Evolutionary conservation across 495 filamentous ascomycete species (phyloP).

Genomic region (Talaromyces liani): DNA sequence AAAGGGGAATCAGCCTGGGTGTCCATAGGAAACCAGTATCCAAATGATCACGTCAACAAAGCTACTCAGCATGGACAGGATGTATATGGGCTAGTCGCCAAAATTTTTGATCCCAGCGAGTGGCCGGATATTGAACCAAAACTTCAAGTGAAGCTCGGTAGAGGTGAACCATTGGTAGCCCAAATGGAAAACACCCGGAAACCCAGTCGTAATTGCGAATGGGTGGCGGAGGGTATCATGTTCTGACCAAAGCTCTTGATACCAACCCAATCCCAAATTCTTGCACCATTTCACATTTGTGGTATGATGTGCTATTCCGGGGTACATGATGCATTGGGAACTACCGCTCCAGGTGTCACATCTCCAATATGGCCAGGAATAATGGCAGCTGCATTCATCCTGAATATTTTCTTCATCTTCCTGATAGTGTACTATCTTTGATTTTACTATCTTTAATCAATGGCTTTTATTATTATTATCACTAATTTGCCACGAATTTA

Average conservation of each 20-base stretch:
- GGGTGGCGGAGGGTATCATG: neutral
- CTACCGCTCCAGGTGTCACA: too few relatives aligned
- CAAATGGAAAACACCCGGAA: neutral
- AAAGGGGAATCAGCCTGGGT: neutral
- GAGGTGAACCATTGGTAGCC: neutral
- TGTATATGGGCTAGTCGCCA: neutral
- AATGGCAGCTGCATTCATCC: too few relatives aligned
- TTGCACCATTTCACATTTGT: neutral
- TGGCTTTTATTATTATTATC: too few relatives aligned
- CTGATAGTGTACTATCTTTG: neutral
- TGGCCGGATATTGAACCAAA: neutral
- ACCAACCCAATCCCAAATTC: neutral
- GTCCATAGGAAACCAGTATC: neutral
- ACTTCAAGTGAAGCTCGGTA: neutral
- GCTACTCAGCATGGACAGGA: neutral
- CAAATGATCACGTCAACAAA: neutral
- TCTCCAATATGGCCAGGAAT: too few relatives aligned
- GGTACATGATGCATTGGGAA: neutral
- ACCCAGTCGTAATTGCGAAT: neutral
- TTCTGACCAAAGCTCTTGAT: neutral
- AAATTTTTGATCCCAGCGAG: neutral
- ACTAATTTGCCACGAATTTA: too few relatives aligned
- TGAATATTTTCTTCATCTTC: neutral
- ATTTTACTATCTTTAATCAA: neutral
- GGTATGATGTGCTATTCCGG: neutral